Evolutionary conservation across 176 grass and related monocot species (phyloP).

Genomic region (Phyllostachys edulis): DNA sequence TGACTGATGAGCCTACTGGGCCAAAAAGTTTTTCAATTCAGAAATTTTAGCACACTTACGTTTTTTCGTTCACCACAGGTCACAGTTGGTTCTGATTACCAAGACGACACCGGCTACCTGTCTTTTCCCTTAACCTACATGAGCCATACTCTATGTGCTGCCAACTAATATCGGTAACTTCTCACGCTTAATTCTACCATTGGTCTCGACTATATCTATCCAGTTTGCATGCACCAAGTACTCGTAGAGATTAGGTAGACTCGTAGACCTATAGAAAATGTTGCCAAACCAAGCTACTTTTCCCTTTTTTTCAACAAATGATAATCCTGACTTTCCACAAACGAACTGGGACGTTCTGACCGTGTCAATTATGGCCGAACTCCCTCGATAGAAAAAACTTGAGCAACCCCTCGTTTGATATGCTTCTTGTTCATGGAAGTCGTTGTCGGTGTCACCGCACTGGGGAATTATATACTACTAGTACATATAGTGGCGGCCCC

Average conservation of each 20-base stretch:
- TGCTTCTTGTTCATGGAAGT: constrained; percentile 22
- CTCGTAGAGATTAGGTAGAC: neutral
- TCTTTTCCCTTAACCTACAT: neutral
- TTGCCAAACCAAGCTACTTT: neutral
- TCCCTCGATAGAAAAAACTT: neutral
- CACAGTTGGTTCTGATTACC: neutral
- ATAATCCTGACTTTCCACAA: neutral
- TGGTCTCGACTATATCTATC: neutral
- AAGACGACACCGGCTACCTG: neutral
- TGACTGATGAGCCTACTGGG: neutral
- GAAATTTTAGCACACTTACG: neutral
- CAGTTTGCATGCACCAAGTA: neutral
- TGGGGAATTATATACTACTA: constrained; percentile 17
- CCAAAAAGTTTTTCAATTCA: neutral
- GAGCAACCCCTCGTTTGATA: constrained; percentile 23
- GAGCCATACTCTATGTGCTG: neutral
- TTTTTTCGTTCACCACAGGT: neutral
- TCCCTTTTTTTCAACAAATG: neutral
- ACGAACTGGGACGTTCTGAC: neutral
- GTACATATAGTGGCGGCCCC: constrained; percentile 8
- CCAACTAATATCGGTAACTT: neutral
- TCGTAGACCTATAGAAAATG: neutral
- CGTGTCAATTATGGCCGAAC: constrained; percentile 11
- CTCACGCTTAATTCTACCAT: neutral
- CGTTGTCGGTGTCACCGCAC: constrained; percentile 20